These are phyloP conservation scores for Penicillium sumatraense DNA, from an alignment of 2,329 filamentous ascomycete species.

Conservation along the genomic window DNA sequence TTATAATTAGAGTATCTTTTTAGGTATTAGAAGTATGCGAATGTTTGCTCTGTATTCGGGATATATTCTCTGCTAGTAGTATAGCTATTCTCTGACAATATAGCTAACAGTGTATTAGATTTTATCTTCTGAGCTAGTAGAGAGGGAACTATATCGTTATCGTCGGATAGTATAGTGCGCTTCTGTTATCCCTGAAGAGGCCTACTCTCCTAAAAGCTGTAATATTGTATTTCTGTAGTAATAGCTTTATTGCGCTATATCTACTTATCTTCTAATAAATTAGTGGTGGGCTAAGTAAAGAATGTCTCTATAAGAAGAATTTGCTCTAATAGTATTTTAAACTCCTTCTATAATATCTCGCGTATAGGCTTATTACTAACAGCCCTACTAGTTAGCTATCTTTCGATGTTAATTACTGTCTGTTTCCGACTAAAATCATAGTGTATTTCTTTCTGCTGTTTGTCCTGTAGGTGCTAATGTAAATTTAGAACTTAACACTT, in stretches of 20 bases:
- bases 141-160: slow-evolving; percentile 13
- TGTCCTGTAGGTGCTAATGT: not conserved
- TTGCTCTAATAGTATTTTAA: slow-evolving; percentile 21
- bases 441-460: not conserved
- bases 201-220: slow-evolving; percentile 22
- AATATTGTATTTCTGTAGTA: slow-evolving; percentile 25
- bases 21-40: slow-evolving; percentile 24
- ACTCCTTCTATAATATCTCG: slow-evolving; percentile 12
- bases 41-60: slow-evolving; percentile 14
- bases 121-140: slow-evolving; percentile 15
- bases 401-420: not conserved
- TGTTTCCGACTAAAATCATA: not conserved
- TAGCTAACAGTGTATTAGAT: slow-evolving; percentile 5
- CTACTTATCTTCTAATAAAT: slow-evolving; percentile 29
- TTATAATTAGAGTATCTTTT: slow-evolving; percentile 26
- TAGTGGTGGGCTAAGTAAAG: slow-evolving; percentile 24
- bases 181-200: slow-evolving; percentile 20
- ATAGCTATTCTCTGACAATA: slow-evolving; percentile 11
- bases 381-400: not conserved
- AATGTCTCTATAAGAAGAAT: slow-evolving; percentile 29
- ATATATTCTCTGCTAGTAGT: slow-evolving; percentile 10
- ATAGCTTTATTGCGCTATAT: slow-evolving; percentile 20
- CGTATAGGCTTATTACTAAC: not conserved
- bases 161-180: slow-evolving; percentile 13
- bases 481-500: not conserved